Base-by-base conservation (phyloP, 192 early-diverging fungal species). In the Podila minutissima region DNA sequence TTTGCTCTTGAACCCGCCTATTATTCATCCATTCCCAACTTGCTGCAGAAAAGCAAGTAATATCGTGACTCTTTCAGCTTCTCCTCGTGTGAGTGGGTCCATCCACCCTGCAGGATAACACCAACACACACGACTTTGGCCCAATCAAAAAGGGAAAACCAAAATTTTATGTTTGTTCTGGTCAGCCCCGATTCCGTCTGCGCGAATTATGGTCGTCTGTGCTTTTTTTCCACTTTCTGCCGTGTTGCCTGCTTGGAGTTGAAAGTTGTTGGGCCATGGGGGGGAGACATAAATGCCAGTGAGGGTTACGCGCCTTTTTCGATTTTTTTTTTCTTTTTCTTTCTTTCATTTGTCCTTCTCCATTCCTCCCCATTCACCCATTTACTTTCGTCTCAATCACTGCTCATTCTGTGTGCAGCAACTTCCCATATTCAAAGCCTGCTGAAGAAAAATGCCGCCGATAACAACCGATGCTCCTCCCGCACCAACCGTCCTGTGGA, bases 401-500 rank as follows among this genome's bases (percentile, higher is more conserved):
- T 59, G 46, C 48, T 62, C 59, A 8, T 46, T 33, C 12, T 17
- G 9, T n/a, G 53, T n/a, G 55, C 37, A 37, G 6, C 19, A 32
- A 22, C 33, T 58, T 38, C 31, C 24, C 51, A 2, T 9, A 2
- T 26, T 48, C 33, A 17, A 22, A 55, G n/a, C 4, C 8, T 32
- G 24, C 22, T 13, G 13, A 68, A 68, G 32, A 60, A 41, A 28
- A 60, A 58, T 35, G 28, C 24, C 22, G n/a, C 51, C 22, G 13
- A 49, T 20, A 51, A 66, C 49, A 5, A 17, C 19, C 5, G 19
- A 29, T 22, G 24, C 49, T 9, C 53, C 35, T 24, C 12, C 26
- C 24, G 49, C 12, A 35, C 61, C 69, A 19, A 55, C 31, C 28
- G 4, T 67, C 48, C 24, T 67, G 33, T 78, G 69, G 75, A 78